Conservation (phyloP, 1,284 basidiomycete genomes). For the Somion occarium region DNA sequence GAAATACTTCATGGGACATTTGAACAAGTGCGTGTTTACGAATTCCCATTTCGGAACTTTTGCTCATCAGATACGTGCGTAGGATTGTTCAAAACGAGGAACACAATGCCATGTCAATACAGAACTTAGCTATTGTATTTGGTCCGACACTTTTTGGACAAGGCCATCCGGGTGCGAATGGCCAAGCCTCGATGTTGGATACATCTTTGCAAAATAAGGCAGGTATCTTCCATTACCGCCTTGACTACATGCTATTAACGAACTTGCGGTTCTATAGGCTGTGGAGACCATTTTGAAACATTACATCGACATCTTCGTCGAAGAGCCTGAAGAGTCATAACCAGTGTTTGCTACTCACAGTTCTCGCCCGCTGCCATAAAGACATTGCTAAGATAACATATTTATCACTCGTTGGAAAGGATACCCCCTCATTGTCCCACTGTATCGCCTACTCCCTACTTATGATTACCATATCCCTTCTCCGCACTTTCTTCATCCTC, state of each 20-base stretch:
- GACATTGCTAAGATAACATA: background rate
- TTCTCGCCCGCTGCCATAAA: background rate
- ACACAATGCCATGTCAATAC: slow-evolving; percentile 90
- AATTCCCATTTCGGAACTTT: slow-evolving; percentile 1
- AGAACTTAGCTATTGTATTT: slow-evolving; percentile 96
- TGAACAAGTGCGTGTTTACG: slow-evolving; percentile 64
- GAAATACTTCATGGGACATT: slow-evolving; percentile 93
- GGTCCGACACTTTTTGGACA: slow-evolving; percentile 90
- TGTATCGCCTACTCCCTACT: slow-evolving; percentile 22
- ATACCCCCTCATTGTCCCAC: slow-evolving; percentile 18
- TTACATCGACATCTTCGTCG: slow-evolving; percentile 83
- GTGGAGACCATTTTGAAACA: slow-evolving; percentile 86
- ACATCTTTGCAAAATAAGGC: slow-evolving; percentile 66
- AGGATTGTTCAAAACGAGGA: slow-evolving; percentile 74
- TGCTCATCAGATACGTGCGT: background rate
- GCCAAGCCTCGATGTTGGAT: slow-evolving; percentile 46
- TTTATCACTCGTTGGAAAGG: slow-evolving; percentile 9
- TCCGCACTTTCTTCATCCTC: background rate
- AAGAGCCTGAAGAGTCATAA: slow-evolving; percentile 38
- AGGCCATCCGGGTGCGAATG: slow-evolving; percentile 26
- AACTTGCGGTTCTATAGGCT: slow-evolving; percentile 41
- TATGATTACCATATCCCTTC: slow-evolving; percentile 2
- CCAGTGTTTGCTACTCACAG: background rate
- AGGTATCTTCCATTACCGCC: slow-evolving; percentile 8
- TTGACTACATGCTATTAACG: background rate